phyloP scores from a whole-genome alignment of 805 yeast species.

The Spathaspora gorwiae region DNA sequence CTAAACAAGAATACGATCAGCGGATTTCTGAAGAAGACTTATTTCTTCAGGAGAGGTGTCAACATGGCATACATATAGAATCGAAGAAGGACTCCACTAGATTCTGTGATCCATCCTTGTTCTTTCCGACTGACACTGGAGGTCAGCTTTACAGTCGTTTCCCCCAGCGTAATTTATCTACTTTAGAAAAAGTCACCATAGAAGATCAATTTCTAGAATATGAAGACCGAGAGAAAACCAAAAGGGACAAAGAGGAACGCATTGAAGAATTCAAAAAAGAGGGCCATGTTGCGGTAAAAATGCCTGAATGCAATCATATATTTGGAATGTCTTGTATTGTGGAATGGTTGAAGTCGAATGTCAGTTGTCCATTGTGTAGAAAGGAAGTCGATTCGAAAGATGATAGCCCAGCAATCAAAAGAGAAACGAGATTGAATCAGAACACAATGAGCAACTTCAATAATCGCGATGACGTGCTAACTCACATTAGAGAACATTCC shows the following conservation, averaged over 20 bases:
- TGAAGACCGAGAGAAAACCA: conserved; percentile 11
- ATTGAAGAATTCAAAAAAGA: conserved; percentile 8
- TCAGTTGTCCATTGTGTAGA: conserved; percentile 41
- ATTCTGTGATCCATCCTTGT: conserved; percentile 30
- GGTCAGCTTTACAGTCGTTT: conserved; percentile 21
- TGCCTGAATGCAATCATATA: conserved; percentile 40
- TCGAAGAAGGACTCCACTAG: conserved; percentile 4
- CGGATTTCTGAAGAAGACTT: not conserved
- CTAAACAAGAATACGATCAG: not conserved
- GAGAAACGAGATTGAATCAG: conserved; percentile 11
- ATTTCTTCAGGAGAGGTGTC: not conserved
- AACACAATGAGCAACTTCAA: conserved; percentile 14
- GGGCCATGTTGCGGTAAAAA: conserved; percentile 32
- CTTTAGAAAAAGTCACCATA: conserved; percentile 12
- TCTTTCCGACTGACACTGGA: conserved; percentile 27
- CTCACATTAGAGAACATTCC: conserved; percentile 23
- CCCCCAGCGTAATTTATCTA: conserved; percentile 22
- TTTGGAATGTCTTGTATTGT: conserved; percentile 39
- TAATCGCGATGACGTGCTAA: conserved; percentile 13
- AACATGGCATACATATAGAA: conserved; percentile 4
- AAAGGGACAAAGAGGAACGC: conserved; percentile 9
- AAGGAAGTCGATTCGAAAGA: conserved; percentile 24
- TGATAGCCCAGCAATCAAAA: conserved; percentile 7
- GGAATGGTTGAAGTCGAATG: conserved; percentile 37
- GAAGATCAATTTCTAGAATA: conserved; percentile 29